Conservation (phyloP, 2,329 filamentous ascomycete species). For the Colletotrichum tanaceti region DNA sequence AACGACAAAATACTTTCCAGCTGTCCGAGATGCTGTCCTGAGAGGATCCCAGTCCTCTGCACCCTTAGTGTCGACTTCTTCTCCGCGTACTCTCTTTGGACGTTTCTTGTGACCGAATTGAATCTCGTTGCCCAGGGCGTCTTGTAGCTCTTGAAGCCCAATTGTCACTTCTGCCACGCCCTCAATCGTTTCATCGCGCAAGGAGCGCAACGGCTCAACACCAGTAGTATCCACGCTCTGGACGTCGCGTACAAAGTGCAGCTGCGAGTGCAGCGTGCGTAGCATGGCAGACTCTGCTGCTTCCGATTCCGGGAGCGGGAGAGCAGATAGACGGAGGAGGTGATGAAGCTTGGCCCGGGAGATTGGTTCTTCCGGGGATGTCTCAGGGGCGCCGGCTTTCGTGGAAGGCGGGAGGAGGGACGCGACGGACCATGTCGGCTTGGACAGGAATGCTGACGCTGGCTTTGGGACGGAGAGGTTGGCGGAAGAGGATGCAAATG, state of each 20-base stretch:
- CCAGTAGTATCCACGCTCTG: conserved; percentile 80
- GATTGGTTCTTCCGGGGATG: conserved; percentile 58
- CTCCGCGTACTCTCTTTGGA: conserved; percentile 52
- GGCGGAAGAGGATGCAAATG: conserved; percentile 34
- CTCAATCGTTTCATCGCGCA: conserved; percentile 80
- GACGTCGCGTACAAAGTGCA: conserved; percentile 90
- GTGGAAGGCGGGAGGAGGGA: conserved; percentile 71
- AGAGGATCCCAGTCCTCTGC: conserved; percentile 79
- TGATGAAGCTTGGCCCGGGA: conserved; percentile 79
- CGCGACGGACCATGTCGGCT: conserved; percentile 85
- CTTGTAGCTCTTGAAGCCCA: conserved; percentile 65
- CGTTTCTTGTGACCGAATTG: conserved; percentile 66
- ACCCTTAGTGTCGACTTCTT: conserved; percentile 54
- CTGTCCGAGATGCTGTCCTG: conserved; percentile 71
- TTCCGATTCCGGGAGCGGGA: conserved; percentile 74
- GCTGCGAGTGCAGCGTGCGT: conserved; percentile 79
- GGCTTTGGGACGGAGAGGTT: conserved; percentile 12
- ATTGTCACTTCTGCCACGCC: conserved; percentile 69
- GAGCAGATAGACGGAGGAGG: conserved; percentile 87
- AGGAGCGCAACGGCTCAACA: conserved; percentile 78
- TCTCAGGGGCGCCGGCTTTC: conserved; percentile 44
- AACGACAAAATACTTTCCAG: conserved; percentile 82
- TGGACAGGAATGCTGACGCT: conserved; percentile 63
- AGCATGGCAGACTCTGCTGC: conserved; percentile 79
- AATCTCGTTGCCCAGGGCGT: conserved; percentile 70